Evolutionary conservation across 805 yeast genomes (phyloP), one percentile per base, ranked within the genome.

Genomic region (Torulaspora gathmanii): DNA sequence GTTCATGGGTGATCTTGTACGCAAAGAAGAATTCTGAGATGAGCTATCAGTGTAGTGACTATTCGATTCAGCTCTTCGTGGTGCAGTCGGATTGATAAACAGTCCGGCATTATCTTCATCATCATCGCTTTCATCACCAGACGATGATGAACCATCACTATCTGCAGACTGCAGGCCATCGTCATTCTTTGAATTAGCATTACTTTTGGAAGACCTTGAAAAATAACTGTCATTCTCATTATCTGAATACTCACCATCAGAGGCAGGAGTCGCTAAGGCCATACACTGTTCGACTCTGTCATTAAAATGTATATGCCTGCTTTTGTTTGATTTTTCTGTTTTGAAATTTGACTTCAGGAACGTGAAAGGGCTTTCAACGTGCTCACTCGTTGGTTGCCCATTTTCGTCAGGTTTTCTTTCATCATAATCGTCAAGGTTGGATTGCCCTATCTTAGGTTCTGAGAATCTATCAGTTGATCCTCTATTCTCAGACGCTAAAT

Each of bases 281-380:
- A 86, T 81, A 65, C 99, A 93, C 65, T 93, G 99, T 63, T 88
- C 90, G 26, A 93, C 99, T 43, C 89, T 80, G 61, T 88, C 95
- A 63, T 84, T 93, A 69, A 93, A 93, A 66, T 90, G 98, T 50
- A 93, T 90, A 55, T 78, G 95, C 49, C 95, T 53, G 40, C 55
- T 50, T 26, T 54, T 58, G 19, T 40, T 45, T 31, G 44, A 17
- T 22, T 39, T 37, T 11, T 37, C 46, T 5, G 45, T 29, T 29
- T 47, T 44, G 30, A 39, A 23, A 29, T 39, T 39, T 3, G 42
- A 39, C 17, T 39, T 39, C 25, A 39, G 16, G 11, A 11, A 23
- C 15, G 42, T 19, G 12, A 11, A 39, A 6, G 28, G 10, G n/a
- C 27, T 17, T 17, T 29, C 34, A 20, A 20, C 22, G 15, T 29